A percentile compares a stretch with the other conserved stretches of the same genome.
Conservation (phyloP, 1,284 basidiomycete genomes). For the Ustilago crameri region DNA sequence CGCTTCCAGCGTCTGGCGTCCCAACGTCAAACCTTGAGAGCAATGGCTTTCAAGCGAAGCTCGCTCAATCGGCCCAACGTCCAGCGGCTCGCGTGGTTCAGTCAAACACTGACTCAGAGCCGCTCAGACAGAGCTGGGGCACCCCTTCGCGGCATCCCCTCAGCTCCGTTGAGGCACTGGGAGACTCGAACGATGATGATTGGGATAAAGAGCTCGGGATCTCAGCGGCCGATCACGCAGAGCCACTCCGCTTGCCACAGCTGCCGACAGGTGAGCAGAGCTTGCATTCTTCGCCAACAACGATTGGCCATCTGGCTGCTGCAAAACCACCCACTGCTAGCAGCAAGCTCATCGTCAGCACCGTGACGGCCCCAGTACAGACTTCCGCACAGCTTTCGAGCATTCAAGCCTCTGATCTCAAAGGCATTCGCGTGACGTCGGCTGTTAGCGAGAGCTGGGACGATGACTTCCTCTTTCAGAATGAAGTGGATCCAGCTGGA, state of each 20-base stretch:
- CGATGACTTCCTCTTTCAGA: constrained; percentile 56
- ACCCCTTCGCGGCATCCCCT: neutral
- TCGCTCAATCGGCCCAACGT: neutral
- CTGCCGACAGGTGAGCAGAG: constrained; percentile 1
- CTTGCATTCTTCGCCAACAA: neutral
- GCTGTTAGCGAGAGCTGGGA: constrained; percentile 57
- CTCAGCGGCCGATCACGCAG: constrained; percentile 20
- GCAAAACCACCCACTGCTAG: neutral
- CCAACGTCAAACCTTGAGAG: neutral
- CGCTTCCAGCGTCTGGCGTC: neutral
- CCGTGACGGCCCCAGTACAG: neutral
- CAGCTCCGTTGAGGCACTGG: neutral
- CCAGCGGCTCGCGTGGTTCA: neutral
- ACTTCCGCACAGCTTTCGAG: neutral
- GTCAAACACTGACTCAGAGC: neutral
- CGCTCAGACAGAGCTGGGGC: neutral
- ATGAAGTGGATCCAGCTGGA: constrained; percentile 24
- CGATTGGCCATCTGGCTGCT: neutral
- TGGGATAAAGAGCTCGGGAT: constrained; percentile 46
- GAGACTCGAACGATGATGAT: constrained; percentile 29
- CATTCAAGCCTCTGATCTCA: constrained; percentile 17
- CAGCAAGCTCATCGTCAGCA: constrained; percentile 15
- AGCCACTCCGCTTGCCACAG: constrained; percentile 24
- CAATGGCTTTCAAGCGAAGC: neutral
- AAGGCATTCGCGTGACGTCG: constrained; percentile 39